Conservation (phyloP, 176 grass and related monocot species). For the Bonia amplexicaulis region DNA sequence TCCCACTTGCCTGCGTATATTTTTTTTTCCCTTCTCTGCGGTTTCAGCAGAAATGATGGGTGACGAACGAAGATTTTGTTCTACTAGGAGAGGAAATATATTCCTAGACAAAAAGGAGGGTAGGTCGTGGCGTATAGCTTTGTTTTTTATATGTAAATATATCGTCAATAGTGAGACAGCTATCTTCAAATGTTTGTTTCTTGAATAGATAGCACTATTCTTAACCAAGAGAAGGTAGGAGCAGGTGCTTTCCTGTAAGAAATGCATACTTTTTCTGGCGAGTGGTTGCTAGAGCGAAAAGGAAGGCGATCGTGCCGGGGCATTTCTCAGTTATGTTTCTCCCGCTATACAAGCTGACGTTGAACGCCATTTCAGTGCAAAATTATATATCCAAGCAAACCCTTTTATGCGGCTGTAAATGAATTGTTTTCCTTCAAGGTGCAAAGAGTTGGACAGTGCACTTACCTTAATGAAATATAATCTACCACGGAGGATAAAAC, state of each 20-base stretch:
- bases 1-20: slow-evolving; percentile 6
- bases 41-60: not conserved
- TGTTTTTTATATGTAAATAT: not conserved
- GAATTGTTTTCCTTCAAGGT: not conserved
- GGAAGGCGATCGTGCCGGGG: slow-evolving; percentile 18
- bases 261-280: slow-evolving; percentile 3
- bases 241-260: slow-evolving; percentile 26
- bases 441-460: not conserved
- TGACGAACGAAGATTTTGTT: not conserved
- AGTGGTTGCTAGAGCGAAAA: slow-evolving; percentile 39
- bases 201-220: slow-evolving; percentile 20
- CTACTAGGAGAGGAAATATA: not conserved
- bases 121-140: not conserved
- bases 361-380: slow-evolving; percentile 2
- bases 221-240: slow-evolving; percentile 38
- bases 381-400: not conserved
- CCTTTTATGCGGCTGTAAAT: too few species aligned
- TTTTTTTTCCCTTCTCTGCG: not conserved
- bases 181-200: slow-evolving; percentile 32
- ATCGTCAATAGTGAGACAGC: slow-evolving; percentile 9
- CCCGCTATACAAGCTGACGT: slow-evolving; percentile 18
- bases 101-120: not conserved
- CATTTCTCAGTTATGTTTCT: slow-evolving; percentile 16
- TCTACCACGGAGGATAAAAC: too few species aligned
- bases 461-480: not conserved